Base-by-base conservation (phyloP, 1,284 basidiomycete species). In the Boletus smithii region DNA sequence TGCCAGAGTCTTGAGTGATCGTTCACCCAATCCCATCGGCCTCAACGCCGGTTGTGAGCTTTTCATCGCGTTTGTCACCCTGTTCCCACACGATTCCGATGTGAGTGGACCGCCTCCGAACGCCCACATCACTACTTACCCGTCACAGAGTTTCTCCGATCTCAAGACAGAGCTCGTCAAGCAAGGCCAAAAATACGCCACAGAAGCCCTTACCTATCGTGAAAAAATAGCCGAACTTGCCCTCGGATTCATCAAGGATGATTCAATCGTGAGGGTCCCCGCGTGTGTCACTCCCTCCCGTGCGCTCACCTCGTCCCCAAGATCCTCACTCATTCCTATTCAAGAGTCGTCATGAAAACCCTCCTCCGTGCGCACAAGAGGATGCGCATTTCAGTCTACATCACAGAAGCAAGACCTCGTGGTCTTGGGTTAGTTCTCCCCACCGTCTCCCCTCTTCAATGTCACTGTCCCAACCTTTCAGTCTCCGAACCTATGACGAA, bases 251-350 rank as follows among this genome's bases (percentile, higher is more conserved):
- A 90, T 98, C 64, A 87, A 91, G 65, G 95, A 98, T 62, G 92
- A 93, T 63, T 90, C 88, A 29, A 87, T 95, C 56, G 92, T 91
- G n/a, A 60, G 83, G 71, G 42, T 47, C 38, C 37, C 39, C 42
- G 39, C 49, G 43, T 54, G 48, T 51, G 48, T 54, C 46, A 44
- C 48, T 30, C 32, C 44, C 47, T 27, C 53, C 24, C 40, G 17
- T 32, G 42, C 44, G 31, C 53, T 69, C 46, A 69, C 48, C 22
- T 38, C 23, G 8, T 23, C 48, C 49, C 26, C 45, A 66, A 94
- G 91, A 94, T 97, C 62, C 77, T 98, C 50, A 97, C 93, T 4
- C 95, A 98, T 70, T 91, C 89, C 18, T 92, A 94, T 72, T 99
- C 97, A 35, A 78, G 97, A 57, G 95, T 98, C 22, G 95, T 99